A percentile compares a stretch with the other conserved stretches of the same genome.
These are phyloP conservation scores for Clathrospora elynae DNA, from an alignment of 2,329 filamentous ascomycete genomes.

Conservation along the genomic window DNA sequence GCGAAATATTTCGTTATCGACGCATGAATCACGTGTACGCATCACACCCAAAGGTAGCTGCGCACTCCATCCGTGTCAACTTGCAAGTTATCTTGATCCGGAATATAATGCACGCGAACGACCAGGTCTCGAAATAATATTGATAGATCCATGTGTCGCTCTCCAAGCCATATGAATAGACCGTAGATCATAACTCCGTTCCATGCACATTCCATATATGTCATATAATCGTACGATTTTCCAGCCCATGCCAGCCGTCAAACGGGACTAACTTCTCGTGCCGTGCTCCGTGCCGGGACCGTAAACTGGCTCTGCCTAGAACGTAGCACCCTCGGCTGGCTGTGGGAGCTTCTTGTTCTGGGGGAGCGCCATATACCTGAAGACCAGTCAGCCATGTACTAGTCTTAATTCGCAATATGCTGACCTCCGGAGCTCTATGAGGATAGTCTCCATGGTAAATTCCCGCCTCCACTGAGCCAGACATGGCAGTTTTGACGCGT, in stretches of 20 bases:
- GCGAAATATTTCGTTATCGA: conserved; percentile 19
- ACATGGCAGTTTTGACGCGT: conserved; percentile 81
- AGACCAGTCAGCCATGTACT: conserved; percentile 10
- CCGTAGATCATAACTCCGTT: conserved; percentile 36
- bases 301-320: conserved; percentile 31
- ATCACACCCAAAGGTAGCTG: background rate
- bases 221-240: conserved; percentile 9
- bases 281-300: background rate
- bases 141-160: conserved; percentile 20
- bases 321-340: conserved; percentile 81
- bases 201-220: conserved; percentile 34
- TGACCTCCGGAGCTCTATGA: conserved; percentile 82
- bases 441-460: conserved; percentile 91
- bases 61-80: no score
- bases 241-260: background rate
- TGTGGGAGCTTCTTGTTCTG: conserved; percentile 95
- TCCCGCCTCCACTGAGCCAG: conserved; percentile 89
- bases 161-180: conserved; percentile 15
- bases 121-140: conserved; percentile 7
- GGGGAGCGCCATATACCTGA: conserved; percentile 88
- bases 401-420: conserved; percentile 20
- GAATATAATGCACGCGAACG: no score
- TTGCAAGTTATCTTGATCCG: no score
- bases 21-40: conserved; percentile 33
- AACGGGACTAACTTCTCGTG: background rate